Base-by-base conservation (phyloP, 495 filamentous ascomycete genomes). In the Glutinoglossum americanum region DNA sequence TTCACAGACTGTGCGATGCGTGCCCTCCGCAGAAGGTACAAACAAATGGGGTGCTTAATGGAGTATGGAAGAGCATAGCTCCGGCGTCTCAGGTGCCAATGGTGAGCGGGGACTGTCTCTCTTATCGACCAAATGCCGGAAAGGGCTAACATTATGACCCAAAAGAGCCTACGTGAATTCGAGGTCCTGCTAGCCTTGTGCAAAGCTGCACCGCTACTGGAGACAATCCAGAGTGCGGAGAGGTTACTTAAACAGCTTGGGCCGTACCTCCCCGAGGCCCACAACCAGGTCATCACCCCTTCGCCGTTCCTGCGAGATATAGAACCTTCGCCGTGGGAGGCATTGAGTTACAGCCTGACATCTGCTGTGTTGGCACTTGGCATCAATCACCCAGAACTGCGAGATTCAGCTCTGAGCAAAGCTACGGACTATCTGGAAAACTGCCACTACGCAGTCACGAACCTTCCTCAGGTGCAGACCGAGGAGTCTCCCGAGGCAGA, bases 161-260 rank as follows among this genome's bases (percentile, higher is more conserved):
- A 19, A 44, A 58, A 83, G 80, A 76, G 74, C 19, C 68, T 87
- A 54, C 80, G 85, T 56, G 92, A 98, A 73, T 79, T 93, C 59
- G 89, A 97, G 66, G 82, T 90, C 41, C 74, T 97, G 27, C 70
- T 97, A 21, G 87, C 89, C 32, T 75, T 98, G 25, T 94, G 89
- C 69, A 87, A 85, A 69, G 85, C 92, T 27, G 85, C 88, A 9
- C 81, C 86, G 19, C 71, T 79, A 17, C 70, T 96, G 15, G 72
- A 79, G 19, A 76, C 75, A 54, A 63, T 71, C 6, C 78, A 86
- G 56, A 82, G 80, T 66, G 87, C 89, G 44, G 76, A 83, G 62
- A 82, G 77, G 64, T 75, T 97, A 35, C 74, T 80, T 19, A 68
- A 71, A 3, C 88, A 89, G 64, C 69, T 98, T 35, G 76, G 81